Evolutionary conservation across 768 basidiomycete genomes (phyloP).

Genomic region (Cyclocybe aegerita): DNA sequence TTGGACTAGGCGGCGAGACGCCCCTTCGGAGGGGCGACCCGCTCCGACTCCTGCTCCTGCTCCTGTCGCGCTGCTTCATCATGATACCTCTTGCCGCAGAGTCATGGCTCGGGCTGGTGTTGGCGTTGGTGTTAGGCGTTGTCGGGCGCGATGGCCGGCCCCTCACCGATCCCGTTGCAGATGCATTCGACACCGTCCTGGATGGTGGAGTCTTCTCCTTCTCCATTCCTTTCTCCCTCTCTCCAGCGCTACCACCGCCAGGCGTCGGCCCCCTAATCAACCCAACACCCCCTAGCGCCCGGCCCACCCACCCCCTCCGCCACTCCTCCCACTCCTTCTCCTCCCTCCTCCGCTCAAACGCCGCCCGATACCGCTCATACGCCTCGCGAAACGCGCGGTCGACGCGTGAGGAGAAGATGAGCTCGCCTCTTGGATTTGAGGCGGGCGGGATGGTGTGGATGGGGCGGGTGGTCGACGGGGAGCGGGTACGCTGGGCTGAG

Average conservation of each 20-base stretch:
- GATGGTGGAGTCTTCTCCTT: constrained; percentile 15
- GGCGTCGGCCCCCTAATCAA: too few species aligned
- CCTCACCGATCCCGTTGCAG: constrained; percentile 30
- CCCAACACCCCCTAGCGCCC: too few species aligned
- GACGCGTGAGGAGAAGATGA: constrained; percentile 92
- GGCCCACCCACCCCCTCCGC: constrained; percentile 30
- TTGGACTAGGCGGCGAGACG: neutral
- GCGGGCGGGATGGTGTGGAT: constrained; percentile 88
- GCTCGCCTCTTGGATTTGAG: constrained; percentile 89
- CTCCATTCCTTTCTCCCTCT: neutral
- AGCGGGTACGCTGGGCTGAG: constrained; percentile 9
- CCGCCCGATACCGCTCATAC: constrained; percentile 88
- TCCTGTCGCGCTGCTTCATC: constrained; percentile 29
- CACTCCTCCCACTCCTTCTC: constrained; percentile 49
- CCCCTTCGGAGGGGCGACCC: constrained; percentile 14
- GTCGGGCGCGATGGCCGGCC: constrained; percentile 5
- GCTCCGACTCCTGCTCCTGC: neutral
- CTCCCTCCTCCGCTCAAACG: constrained; percentile 79
- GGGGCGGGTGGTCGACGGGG: constrained; percentile 43
- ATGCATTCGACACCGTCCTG: constrained; percentile 23
- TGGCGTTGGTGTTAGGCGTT: constrained; percentile 26
- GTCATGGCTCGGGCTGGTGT: constrained; percentile 6
- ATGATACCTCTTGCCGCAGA: constrained; percentile 20
- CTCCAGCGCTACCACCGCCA: too few species aligned
- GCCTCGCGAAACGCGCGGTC: constrained; percentile 80